These are phyloP conservation scores for Primulina tabacum DNA, from an alignment of 257 asterid species.

Conservation along the genomic window DNA sequence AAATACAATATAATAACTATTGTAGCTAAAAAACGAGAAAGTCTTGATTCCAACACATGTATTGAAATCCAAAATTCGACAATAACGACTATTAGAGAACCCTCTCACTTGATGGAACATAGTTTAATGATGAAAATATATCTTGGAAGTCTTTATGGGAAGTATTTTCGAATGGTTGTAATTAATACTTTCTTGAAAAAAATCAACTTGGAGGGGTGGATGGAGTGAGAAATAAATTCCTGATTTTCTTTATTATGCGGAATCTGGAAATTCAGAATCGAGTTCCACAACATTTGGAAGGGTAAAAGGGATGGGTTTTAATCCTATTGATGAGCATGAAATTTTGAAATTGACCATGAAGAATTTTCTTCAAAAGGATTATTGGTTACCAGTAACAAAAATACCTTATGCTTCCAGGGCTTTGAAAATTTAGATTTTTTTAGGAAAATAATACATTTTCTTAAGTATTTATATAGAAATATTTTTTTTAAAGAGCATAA, in stretches of 20 bases:
- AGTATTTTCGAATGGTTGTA: slow-evolving; percentile 1
- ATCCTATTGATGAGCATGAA: neutral
- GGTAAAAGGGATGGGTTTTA: slow-evolving; percentile 14
- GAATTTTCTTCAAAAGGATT: neutral
- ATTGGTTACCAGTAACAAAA: slow-evolving; percentile 12
- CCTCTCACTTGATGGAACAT: neutral
- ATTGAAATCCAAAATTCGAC: slow-evolving; percentile 10
- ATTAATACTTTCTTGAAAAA: neutral
- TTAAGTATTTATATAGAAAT: too few species aligned
- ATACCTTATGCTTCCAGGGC: slow-evolving; percentile 11
- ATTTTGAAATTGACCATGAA: neutral
- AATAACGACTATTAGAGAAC: neutral
- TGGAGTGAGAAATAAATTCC: neutral
- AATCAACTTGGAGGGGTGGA: slow-evolving; percentile 11
- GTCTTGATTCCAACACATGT: neutral
- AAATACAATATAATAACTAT: neutral
- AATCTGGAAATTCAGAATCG: slow-evolving; percentile 1
- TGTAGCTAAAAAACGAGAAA: slow-evolving; percentile 6
- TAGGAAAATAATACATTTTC: too few species aligned
- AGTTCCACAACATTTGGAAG: slow-evolving; percentile 11
- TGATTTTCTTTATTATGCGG: slow-evolving; percentile 2
- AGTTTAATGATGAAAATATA: neutral
- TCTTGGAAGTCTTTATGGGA: slow-evolving; percentile 23
- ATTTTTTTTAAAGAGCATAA: too few species aligned
- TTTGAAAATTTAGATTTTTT: neutral